Percentiles rank a stretch among this genome's conserved stretches.
Evolutionary conservation across 495 filamentous ascomycete genomes (phyloP).

Genomic region (Penicillium coffeae): DNA sequence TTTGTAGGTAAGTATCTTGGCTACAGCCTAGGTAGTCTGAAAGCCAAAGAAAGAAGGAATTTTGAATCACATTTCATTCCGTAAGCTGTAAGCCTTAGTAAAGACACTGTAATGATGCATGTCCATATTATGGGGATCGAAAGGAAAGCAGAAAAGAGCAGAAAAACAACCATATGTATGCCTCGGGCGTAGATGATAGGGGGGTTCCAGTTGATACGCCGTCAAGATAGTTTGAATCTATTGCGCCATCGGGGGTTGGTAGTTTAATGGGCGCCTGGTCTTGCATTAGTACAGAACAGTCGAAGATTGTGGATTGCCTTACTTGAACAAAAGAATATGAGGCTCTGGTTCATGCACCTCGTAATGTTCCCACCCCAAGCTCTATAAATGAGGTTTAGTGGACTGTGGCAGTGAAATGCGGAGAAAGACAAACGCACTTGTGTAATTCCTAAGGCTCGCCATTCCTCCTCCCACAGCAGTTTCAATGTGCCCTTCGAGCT

Average conservation of each 20-base stretch:
- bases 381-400: slow-evolving; percentile 49
- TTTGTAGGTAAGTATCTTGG: not conserved
- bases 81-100: slow-evolving; percentile 25
- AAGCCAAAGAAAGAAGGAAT: not conserved
- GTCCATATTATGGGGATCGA: slow-evolving; percentile 15
- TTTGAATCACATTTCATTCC: slow-evolving; percentile 35
- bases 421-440: slow-evolving; percentile 56
- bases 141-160: slow-evolving; percentile 5
- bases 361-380: slow-evolving; percentile 97
- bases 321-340: slow-evolving; percentile 98
- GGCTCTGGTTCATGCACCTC: slow-evolving; percentile 98
- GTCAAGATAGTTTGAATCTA: slow-evolving; percentile 14
- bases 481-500: slow-evolving; percentile 86
- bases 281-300: slow-evolving; percentile 8
- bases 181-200: not conserved
- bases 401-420: not conserved
- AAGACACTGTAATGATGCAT: slow-evolving; percentile 19
- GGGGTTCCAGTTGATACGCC: slow-evolving; percentile 2
- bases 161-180: slow-evolving; percentile 1
- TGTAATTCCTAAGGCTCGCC: slow-evolving; percentile 93
- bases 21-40: not conserved
- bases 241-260: slow-evolving; percentile 62
- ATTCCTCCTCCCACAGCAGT: slow-evolving; percentile 96
- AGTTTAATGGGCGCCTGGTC: slow-evolving; percentile 77
- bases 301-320: slow-evolving; percentile 26